Percentiles rank a stretch among this genome's conserved stretches.
These are phyloP conservation scores for Vitis rupestris DNA, from an alignment of 164 flowering plant species.

Conservation along the genomic window DNA sequence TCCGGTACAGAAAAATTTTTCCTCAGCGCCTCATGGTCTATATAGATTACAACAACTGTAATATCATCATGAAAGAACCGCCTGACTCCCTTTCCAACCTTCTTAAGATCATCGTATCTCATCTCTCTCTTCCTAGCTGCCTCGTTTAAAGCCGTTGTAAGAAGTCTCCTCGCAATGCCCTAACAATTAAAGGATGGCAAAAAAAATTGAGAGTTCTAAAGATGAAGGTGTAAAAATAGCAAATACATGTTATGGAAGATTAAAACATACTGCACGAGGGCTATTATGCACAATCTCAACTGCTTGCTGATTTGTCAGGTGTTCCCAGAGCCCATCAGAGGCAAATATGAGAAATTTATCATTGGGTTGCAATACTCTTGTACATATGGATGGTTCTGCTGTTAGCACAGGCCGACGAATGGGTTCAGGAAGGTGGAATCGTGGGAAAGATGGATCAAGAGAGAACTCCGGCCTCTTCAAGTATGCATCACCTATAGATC, in stretches of 20 bases:
- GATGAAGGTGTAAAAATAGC: not conserved
- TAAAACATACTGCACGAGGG: slow-evolving; percentile 55
- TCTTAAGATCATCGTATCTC: slow-evolving; percentile 54
- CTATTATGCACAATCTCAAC: slow-evolving; percentile 57
- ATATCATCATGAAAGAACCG: slow-evolving; percentile 79
- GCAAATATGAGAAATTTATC: slow-evolving; percentile 83
- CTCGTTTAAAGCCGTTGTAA: slow-evolving; percentile 45
- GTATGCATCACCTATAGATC: slow-evolving; percentile 89
- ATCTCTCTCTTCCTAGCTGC: slow-evolving; percentile 60
- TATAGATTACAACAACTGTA: slow-evolving; percentile 65
- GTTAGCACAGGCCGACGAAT: slow-evolving; percentile 58
- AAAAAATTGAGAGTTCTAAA: not conserved
- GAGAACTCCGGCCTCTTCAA: slow-evolving; percentile 70
- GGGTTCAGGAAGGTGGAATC: slow-evolving; percentile 57
- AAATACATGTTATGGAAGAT: not conserved
- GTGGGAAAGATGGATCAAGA: slow-evolving; percentile 51
- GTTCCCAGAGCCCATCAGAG: slow-evolving; percentile 95
- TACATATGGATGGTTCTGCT: slow-evolving; percentile 59
- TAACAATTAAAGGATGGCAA: slow-evolving; percentile 14
- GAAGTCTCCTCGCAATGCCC: slow-evolving; percentile 80
- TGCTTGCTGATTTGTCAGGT: slow-evolving; percentile 66
- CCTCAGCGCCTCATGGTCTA: slow-evolving; percentile 55
- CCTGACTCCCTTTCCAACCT: slow-evolving; percentile 45
- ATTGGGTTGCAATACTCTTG: slow-evolving; percentile 40
- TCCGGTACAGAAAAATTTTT: slow-evolving; percentile 28